Evolutionary conservation across 169 alveolate genomes (phyloP), one percentile per base, ranked within the genome.

Genomic region (Theileria equi): DNA sequence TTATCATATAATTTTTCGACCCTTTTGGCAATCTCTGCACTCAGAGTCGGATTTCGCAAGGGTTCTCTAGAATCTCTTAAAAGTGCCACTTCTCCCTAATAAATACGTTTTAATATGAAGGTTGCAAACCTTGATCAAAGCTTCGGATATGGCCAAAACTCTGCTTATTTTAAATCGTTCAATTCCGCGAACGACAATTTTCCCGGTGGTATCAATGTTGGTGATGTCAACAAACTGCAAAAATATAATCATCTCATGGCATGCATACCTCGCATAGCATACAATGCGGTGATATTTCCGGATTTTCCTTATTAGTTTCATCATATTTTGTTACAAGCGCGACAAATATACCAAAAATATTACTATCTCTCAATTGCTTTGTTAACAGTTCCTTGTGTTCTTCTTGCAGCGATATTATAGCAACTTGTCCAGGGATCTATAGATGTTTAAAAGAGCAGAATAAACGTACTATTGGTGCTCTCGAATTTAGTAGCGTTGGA

Each of bases 351-450:
- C 84, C 84, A 16, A 74, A 64, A 0, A 74, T 57, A 19, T 66
- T 74, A 21, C 23, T 74, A 19, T 48, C 48, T 6, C 73, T 31
- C 16, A 74, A 57, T 34, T 63, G 52, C 8, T 74, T 64, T 21
- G 66, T 57, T 25, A 74, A 58, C 19, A 50, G 19, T 64, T 40
- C 28, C 21, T 65, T 45, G 38, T 74, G 84, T 25, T 34, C 48
- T 23, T 74, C 84, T 1, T 61, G 59, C 1, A 74, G 29, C 0
- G 69, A 57, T 11, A 74, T 40, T 3, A 71, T 64, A 0, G 84
- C 38, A 23, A 61, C n/a, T 17, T 74, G 84, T 8, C 84, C 84
- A 0, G 84, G 80, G 1, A 63, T 45, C 84, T 74, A 62, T 28
- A 21, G 4, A 4, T n/a, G 6, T n/a, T 5, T 17, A n/a, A n/a